Base-by-base conservation (phyloP, 2,329 filamentous ascomycete genomes). In the Aureobasidium vineae region DNA sequence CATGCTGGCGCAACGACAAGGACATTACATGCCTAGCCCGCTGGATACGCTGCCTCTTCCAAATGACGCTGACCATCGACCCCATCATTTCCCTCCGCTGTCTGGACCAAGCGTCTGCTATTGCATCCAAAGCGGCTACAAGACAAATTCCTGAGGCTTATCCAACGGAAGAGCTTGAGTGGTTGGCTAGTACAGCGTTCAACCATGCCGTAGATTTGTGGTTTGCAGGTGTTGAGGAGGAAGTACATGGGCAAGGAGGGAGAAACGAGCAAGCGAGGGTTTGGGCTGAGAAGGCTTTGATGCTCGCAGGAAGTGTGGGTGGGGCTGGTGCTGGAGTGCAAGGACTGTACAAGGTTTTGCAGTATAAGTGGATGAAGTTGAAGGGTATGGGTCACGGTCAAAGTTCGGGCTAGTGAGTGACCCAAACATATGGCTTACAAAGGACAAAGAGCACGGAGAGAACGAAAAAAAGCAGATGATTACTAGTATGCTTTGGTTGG, bases 131-230 rank as follows among this genome's bases (percentile, higher is more conserved):
- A 38, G 41, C 60, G n/a, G 21, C 28, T 7, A 52, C 26, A 11
- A 28, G 26, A 67, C 53, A 31, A 1, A 56, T 40, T 2, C 28
- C 43, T 31, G 38, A 72, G 8, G 74, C 77, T 0, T 91, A 91
- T 72, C 90, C 90, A 0, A 71, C 78, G 0, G 82, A 84, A 3
- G 91, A 95, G 73, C 77, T 93, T 1, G 88, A 92, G 72, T 95
- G 90, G 88, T 83, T 95, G n/a, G 85, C 86, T 0, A 85, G 85
- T 0, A 86, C 83, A 6, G 79, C 85, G 0, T 92, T 90, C 75
- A 93, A 93, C 70, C 86, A 87, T 68, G 87, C 85, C 0, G 80
- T 92, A 5, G 89, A 92, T 71, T 81, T 85, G n/a, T 87, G 86
- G 71, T 81, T 83, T 15, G 79, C 77, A 1, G 80, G 82, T 1